Base-by-base conservation (phyloP, 139 green algal species). In the Chlorella sp. region DNA sequence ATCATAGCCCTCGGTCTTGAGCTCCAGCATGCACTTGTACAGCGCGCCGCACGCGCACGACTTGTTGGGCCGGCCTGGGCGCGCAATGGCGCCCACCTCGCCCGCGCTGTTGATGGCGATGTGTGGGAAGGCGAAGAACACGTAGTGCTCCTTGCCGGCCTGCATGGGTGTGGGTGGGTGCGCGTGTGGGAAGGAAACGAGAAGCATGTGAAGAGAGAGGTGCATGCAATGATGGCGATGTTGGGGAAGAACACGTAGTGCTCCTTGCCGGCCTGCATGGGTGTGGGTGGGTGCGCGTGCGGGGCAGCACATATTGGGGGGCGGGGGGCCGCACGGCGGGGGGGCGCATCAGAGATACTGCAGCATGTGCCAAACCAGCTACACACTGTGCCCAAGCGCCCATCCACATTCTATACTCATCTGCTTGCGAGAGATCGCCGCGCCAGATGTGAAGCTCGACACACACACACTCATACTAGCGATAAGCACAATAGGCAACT, bases 101-200 rank as follows among this genome's bases (percentile, higher is more conserved):
- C 90, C 87, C 5, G 70, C 69, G n/a, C 79, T 77, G 78, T 94
- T 86, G 64, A 97, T 91, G 72, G 86, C 87, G 73, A 96, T 93
- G 86, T 97, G 92, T 26, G 92, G 92, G 83, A 96, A 94, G 74
- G 88, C 89, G 66, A 96, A 95, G 85, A 97, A 96, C 35, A 97
- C 88, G 73, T 96, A 94, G 55, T 87, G 84, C 77, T 94, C 89
- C 72, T 88, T 88, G 71, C 89, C 89, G 26, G 65, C 77, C 75
- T 85, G 80, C 20, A 33, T 35, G n/a, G n/a, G n/a, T n/a, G n/a
- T n/a, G n/a, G n/a, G n/a, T n/a, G n/a, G n/a, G n/a, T n/a, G n/a
- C n/a, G n/a, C n/a, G n/a, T n/a, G n/a, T n/a, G n/a, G n/a, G n/a
- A n/a, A n/a, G n/a, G n/a, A n/a, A n/a, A 33, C 23, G 3, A 2